Conservation (phyloP, 352 stramenopile genomes). For the Globisporangium rhizosaccharum region DNA sequence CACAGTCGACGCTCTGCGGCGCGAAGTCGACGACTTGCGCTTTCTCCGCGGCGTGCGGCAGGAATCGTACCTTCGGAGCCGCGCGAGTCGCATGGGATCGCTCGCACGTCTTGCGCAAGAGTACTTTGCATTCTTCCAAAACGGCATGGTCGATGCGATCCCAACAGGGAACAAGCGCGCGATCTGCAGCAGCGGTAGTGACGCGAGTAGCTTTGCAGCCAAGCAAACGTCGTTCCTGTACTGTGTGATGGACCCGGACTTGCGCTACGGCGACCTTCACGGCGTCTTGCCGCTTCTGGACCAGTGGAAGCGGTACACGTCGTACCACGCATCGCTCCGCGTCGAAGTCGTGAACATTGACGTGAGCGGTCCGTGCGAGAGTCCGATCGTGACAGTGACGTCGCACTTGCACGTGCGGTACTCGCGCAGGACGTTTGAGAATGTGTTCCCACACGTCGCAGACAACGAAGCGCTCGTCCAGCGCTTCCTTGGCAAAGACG, state of each 20-base stretch:
- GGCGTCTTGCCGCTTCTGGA: constrained; percentile 27
- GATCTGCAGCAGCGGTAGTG: constrained; percentile 6
- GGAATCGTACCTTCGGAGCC: constrained; percentile 28
- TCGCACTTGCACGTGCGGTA: constrained; percentile 44
- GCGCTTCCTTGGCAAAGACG: constrained; percentile 37
- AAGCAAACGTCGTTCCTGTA: constrained; percentile 32
- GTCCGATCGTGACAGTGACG: constrained; percentile 36
- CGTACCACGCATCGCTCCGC: constrained; percentile 24
- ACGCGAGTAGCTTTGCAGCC: constrained; percentile 11
- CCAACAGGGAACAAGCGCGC: constrained; percentile 27
- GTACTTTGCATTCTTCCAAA: constrained; percentile 49
- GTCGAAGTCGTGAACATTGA: constrained; percentile 36
- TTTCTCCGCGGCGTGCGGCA: constrained; percentile 34
- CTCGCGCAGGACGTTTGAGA: constrained; percentile 39
- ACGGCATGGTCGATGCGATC: constrained; percentile 24
- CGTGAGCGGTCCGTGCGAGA: constrained; percentile 32
- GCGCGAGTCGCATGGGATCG: constrained; percentile 31
- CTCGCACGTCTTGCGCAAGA: constrained; percentile 33
- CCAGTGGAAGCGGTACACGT: constrained; percentile 42
- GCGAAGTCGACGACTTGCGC: constrained; percentile 39
- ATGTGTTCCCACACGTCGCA: constrained; percentile 55
- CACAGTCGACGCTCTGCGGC: constrained; percentile 31
- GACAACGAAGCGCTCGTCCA: constrained; percentile 40
- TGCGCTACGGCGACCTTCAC: constrained; percentile 21
- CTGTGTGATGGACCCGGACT: constrained; percentile 30